A percentile compares a stretch with the other conserved stretches of the same genome.
These are phyloP conservation scores for Chaetomium fimeti DNA, from an alignment of 495 filamentous ascomycete species.

Conservation along the genomic window DNA sequence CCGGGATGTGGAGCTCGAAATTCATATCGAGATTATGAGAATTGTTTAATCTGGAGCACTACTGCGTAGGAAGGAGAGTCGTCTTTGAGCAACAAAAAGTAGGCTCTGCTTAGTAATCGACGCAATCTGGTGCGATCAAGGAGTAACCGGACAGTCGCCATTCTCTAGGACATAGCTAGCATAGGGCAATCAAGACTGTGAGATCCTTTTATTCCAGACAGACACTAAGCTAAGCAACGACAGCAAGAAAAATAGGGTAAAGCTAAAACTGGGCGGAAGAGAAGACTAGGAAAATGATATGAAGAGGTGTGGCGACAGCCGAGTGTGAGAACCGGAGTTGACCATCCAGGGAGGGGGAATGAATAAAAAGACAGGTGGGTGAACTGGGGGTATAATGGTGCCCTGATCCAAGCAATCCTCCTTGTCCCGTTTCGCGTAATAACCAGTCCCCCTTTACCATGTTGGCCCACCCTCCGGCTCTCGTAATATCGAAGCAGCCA, in stretches of 20 bases:
- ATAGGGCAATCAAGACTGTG: neutral
- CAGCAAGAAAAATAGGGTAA: slow-evolving; percentile 13
- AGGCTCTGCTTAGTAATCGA: no score
- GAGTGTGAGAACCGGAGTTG: slow-evolving; percentile 5
- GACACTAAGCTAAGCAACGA: slow-evolving; percentile 25
- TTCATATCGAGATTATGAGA: neutral
- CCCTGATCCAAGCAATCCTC: slow-evolving; percentile 13
- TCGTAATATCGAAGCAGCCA: slow-evolving; percentile 1
- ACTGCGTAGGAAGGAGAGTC: no score
- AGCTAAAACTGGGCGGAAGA: neutral
- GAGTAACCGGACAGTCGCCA: neutral
- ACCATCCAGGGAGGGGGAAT: neutral
- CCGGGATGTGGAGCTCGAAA: neutral
- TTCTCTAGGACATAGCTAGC: neutral
- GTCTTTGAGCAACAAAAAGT: no score
- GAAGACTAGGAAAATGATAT: slow-evolving; percentile 21
- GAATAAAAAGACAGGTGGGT: neutral
- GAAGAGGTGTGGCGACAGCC: slow-evolving; percentile 14
- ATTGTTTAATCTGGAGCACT: neutral
- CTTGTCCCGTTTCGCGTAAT: neutral
- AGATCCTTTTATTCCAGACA: slow-evolving; percentile 24
- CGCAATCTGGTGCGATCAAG: no score
- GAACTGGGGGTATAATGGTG: slow-evolving; percentile 5
- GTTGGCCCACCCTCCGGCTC: neutral
- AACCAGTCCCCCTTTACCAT: neutral